Conservation (phyloP, 2,329 filamentous ascomycete genomes). For the Alternaria sp. region DNA sequence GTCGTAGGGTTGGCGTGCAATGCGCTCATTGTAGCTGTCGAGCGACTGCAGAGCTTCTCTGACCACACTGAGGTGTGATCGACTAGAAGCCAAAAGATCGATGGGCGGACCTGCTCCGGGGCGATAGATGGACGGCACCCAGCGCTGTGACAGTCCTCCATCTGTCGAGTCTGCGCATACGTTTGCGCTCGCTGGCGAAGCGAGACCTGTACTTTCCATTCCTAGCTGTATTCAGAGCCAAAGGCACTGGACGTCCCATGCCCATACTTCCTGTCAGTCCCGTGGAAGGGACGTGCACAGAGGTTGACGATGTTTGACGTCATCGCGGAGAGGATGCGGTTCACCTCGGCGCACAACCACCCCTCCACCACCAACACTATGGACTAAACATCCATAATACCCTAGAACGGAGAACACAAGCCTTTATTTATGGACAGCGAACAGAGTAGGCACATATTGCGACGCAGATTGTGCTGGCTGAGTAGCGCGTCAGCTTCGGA, state of each 20-base stretch:
- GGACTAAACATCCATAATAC: not conserved
- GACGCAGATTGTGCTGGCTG: not conserved
- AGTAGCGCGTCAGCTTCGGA: not conserved
- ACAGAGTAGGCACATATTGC: not conserved
- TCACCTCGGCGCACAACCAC: not conserved
- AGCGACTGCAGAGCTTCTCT: not conserved
- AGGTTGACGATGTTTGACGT: conserved; percentile 4
- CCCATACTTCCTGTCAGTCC: not conserved
- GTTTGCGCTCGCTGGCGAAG: not conserved
- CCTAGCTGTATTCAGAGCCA: not conserved
- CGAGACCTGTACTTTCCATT: not conserved
- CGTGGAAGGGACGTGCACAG: not conserved
- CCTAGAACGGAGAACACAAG: not conserved
- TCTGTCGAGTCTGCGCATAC: not conserved
- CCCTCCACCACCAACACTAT: not conserved
- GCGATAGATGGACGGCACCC: not conserved
- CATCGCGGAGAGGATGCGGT: not conserved
- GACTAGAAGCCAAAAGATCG: too few relatives aligned
- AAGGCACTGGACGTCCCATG: not conserved
- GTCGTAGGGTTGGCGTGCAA: not conserved
- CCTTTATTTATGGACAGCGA: not conserved
- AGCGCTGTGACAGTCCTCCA: not conserved
- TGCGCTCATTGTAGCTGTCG: not conserved
- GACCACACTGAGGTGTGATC: not conserved
- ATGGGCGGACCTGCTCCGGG: not conserved